Conservation (phyloP, 176 grass and related monocot genomes). For the Miscanthus lutarioriparius region DNA sequence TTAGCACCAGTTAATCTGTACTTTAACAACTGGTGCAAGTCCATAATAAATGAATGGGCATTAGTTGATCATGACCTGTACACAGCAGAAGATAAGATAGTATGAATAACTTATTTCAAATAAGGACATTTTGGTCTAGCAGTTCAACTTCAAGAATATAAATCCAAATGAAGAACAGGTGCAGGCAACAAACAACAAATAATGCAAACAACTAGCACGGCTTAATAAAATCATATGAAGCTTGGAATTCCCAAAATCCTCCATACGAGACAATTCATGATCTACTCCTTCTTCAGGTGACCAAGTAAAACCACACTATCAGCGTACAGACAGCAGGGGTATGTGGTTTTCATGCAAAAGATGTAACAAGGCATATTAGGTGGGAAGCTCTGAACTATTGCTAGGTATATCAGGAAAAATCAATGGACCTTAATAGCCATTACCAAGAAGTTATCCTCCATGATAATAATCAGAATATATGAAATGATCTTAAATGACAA, state of each 20-base stretch:
- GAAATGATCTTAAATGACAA: background rate
- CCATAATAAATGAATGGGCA: constrained; percentile 71
- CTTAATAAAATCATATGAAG: background rate
- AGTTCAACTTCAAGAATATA: constrained; percentile 18
- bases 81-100: constrained; percentile 44
- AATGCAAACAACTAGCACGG: constrained; percentile 2
- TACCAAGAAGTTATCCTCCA: background rate
- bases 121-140: constrained; percentile 15
- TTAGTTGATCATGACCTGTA: constrained; percentile 62
- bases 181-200: background rate
- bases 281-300: background rate
- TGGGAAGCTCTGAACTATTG: background rate
- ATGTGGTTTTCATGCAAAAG: background rate
- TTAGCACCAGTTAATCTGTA: constrained; percentile 60
- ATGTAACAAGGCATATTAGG: background rate
- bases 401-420: background rate
- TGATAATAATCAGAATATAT: background rate
- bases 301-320: background rate
- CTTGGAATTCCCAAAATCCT: constrained; percentile 3
- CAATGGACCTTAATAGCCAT: background rate
- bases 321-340: background rate
- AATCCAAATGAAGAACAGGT: background rate
- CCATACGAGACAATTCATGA: background rate
- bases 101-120: constrained; percentile 30
- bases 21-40: constrained; percentile 76